phyloP scores from a whole-genome alignment of 768 basidiomycete species.

The Rhizopogon salebrosus region DNA sequence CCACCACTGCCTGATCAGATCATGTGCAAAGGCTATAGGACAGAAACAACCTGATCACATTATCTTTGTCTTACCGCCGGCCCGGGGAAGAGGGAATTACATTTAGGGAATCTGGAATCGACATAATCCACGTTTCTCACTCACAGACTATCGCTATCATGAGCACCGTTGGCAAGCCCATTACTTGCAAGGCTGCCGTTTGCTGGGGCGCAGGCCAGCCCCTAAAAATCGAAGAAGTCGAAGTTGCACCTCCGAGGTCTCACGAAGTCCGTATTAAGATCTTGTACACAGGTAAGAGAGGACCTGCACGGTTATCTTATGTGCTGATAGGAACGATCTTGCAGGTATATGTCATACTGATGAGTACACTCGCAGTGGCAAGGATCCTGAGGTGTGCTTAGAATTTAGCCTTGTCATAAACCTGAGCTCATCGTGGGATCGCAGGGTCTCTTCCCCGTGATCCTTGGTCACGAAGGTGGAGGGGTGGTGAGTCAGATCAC shows the following conservation, averaged over 20 bases:
- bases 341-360: conserved; percentile 95
- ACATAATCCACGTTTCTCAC: conserved; percentile 9
- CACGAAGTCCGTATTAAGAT: conserved; percentile 94
- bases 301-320: conserved; percentile 4
- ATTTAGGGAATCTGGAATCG: no score
- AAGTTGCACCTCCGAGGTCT: conserved; percentile 86
- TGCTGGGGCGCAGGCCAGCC: conserved; percentile 92
- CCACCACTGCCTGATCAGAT: no score
- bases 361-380: conserved; percentile 93
- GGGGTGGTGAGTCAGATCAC: conserved; percentile 57
- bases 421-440: conserved; percentile 7
- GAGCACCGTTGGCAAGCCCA: conserved; percentile 68
- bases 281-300: conserved; percentile 69
- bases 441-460: conserved; percentile 85
- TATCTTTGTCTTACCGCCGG: conserved; percentile 1
- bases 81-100: neutral
- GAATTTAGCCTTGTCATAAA: neutral
- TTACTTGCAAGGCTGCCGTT: conserved; percentile 90
- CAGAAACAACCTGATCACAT: conserved; percentile 4
- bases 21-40: conserved; percentile 1
- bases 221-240: conserved; percentile 85
- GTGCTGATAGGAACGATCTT: conserved; percentile 4
- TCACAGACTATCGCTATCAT: conserved; percentile 36
- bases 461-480: conserved; percentile 94
- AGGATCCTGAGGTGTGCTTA: conserved; percentile 79